Conservation (phyloP, 305 asterid genomes). For the Fraxinus velutina region DNA sequence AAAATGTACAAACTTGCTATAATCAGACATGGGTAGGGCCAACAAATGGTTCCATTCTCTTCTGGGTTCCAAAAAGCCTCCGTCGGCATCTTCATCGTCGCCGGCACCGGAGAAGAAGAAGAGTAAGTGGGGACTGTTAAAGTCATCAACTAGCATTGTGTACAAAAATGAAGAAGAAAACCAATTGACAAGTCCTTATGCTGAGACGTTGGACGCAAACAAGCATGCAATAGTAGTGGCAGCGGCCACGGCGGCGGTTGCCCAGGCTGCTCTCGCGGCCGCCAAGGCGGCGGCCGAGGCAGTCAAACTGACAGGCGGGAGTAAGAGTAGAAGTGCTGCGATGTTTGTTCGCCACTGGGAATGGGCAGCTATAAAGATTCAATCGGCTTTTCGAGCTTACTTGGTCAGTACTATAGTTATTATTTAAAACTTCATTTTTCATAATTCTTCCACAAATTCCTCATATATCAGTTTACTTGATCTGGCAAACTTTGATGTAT, state of each 20-base stretch:
- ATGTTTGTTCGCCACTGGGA: slow-evolving; percentile 28
- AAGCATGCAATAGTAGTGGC: slow-evolving; percentile 94
- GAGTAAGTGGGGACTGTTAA: slow-evolving; percentile 27
- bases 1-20: slow-evolving; percentile 24
- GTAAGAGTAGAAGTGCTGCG: slow-evolving; percentile 36
- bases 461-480: not conserved
- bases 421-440: not conserved
- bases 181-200: slow-evolving; percentile 34
- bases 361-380: slow-evolving; percentile 42
- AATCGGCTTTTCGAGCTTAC: slow-evolving; percentile 50
- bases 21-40: slow-evolving; percentile 72
- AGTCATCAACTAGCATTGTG: slow-evolving; percentile 15
- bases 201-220: slow-evolving; percentile 58
- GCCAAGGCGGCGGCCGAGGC: slow-evolving; percentile 95
- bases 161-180: slow-evolving; percentile 22
- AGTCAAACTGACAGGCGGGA: slow-evolving; percentile 61
- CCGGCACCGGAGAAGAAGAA: slow-evolving; percentile 33
- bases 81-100: slow-evolving; percentile 31
- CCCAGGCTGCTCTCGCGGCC: slow-evolving; percentile 96
- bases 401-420: slow-evolving; percentile 28
- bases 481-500: not conserved
- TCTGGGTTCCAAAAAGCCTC: slow-evolving; percentile 46
- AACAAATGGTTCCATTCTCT: slow-evolving; percentile 71
- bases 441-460: not conserved
- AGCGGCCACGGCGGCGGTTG: slow-evolving; percentile 93